These are phyloP conservation scores for Salix exigua DNA, from an alignment of 345 rosid species.

Conservation along the genomic window DNA sequence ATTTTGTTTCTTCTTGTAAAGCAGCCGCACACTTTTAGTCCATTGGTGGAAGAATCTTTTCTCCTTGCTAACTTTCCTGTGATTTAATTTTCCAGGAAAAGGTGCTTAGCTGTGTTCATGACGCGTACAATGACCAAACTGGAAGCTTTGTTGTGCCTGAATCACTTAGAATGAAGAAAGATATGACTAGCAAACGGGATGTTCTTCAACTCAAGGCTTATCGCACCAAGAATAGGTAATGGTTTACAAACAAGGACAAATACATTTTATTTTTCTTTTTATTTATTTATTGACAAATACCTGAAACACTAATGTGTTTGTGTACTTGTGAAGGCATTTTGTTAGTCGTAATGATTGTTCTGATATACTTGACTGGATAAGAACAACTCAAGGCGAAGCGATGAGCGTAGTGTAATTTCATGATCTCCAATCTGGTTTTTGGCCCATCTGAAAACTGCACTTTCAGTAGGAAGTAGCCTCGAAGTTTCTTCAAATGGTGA, in stretches of 20 bases:
- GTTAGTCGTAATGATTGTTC: constrained; percentile 59
- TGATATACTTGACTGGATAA: constrained; percentile 47
- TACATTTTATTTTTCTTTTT: neutral
- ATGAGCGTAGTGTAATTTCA: neutral
- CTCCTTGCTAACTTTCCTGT: constrained; percentile 1
- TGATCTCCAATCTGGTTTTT: neutral
- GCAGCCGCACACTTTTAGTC: neutral
- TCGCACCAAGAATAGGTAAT: constrained; percentile 67
- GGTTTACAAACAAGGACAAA: neutral
- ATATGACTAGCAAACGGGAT: constrained; percentile 44
- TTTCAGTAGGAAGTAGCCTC: neutral
- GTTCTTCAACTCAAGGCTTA: constrained; percentile 54
- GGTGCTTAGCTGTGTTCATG: constrained; percentile 52
- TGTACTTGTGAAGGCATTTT: constrained; percentile 55
- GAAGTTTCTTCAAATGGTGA: neutral
- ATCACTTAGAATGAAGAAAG: constrained; percentile 56
- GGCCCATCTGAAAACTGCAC: neutral
- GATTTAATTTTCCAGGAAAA: constrained; percentile 44
- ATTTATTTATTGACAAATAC: neutral
- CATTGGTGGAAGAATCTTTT: neutral
- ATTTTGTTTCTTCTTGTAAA: neutral
- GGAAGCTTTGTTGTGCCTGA: constrained; percentile 53
- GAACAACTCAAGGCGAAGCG: constrained; percentile 10
- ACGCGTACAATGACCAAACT: constrained; percentile 52
- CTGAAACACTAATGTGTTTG: neutral